phyloP scores from a whole-genome alignment of 192 early-diverging fungal species.

The Phlyctochytrium bullatum region DNA sequence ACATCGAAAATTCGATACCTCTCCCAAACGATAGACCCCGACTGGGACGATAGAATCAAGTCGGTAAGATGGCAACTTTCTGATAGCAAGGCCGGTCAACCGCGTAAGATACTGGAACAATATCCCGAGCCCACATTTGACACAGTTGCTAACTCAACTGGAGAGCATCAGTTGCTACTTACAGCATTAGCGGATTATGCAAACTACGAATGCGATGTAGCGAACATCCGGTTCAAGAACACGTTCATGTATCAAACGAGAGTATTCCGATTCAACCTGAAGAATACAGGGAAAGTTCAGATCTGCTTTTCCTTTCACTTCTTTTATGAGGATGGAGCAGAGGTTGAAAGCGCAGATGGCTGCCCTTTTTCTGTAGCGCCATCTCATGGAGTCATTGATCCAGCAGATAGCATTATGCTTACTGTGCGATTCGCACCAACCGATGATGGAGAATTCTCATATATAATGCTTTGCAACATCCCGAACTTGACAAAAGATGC shows the following conservation, averaged over 20 bases:
- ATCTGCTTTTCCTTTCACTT: conserved; percentile 40
- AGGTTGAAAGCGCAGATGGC: conserved; percentile 25
- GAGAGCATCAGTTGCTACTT: conserved; percentile 32
- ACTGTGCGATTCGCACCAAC: conserved; percentile 47
- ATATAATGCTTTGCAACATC: conserved; percentile 26
- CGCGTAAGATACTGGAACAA: conserved; percentile 45
- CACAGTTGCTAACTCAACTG: conserved; percentile 9
- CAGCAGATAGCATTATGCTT: conserved; percentile 37
- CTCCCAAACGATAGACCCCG: conserved; percentile 27
- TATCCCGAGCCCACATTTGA: conserved; percentile 48
- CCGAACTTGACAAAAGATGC: conserved; percentile 42
- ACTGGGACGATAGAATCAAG: conserved; percentile 54
- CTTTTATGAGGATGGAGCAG: conserved; percentile 28
- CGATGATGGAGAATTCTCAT: conserved; percentile 46
- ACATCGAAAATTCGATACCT: conserved; percentile 41
- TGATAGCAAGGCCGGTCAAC: conserved; percentile 11
- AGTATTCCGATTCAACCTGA: conserved; percentile 39
- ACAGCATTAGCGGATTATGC: conserved; percentile 53
- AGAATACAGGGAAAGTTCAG: conserved; percentile 49
- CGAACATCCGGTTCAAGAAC: conserved; percentile 49
- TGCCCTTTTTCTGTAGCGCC: conserved; percentile 51
- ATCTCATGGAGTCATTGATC: conserved; percentile 32
- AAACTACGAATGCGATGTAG: conserved; percentile 49
- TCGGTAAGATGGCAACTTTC: conserved; percentile 37
- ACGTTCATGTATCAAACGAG: conserved; percentile 61